Base-by-base conservation (phyloP, 1,284 basidiomycete genomes). In the Heterobasidion occidentale region DNA sequence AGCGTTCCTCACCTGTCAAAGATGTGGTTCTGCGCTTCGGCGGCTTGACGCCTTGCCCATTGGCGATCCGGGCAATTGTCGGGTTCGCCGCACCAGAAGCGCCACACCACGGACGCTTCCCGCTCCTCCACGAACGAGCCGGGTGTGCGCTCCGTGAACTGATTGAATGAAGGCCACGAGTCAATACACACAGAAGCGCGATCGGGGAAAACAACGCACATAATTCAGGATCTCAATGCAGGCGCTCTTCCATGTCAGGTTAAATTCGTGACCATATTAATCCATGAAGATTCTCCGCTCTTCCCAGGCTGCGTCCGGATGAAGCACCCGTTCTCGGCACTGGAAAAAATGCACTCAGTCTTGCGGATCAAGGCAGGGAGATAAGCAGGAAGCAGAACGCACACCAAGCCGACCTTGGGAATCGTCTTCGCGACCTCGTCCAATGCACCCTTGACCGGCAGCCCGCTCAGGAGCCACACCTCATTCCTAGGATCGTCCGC, bases 21-120 rank as follows among this genome's bases (percentile, higher is more conserved):
- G 61, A 94, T 90, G 66, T 94, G 88, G 69, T 94, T 94, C 70
- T 94, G 91, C 27, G 91, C 91, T 68, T 94, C 92, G 0, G 90
- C 89, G 2, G 92, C 90, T 68, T 94, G 91, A 27, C 92, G 75
- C 34, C 86, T 79, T 0, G 90, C 90, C 91, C 91, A 93, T 60
- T 81, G 81, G 9, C 82, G 77, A 62, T 86, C 84, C 1, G 79
- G 69, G 42, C 75, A 73, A 51, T 80, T 75, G 27, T 73, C 67
- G 12, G 75, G 70, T 15, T 71, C 63, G 4, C 77, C 81, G 2
- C 80, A 84, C 83, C 85, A 90, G 76, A 88, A 94, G 1, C 90
- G 79, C 90, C 90, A 94, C 5, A 91, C 81, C 59, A 94, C 73
- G 6, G 88, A 91, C 0, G 91, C 87, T 36, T 88, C 84, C n/a